Conservation (phyloP, 2,329 filamentous ascomycete genomes). For the Fusarium piperis region DNA sequence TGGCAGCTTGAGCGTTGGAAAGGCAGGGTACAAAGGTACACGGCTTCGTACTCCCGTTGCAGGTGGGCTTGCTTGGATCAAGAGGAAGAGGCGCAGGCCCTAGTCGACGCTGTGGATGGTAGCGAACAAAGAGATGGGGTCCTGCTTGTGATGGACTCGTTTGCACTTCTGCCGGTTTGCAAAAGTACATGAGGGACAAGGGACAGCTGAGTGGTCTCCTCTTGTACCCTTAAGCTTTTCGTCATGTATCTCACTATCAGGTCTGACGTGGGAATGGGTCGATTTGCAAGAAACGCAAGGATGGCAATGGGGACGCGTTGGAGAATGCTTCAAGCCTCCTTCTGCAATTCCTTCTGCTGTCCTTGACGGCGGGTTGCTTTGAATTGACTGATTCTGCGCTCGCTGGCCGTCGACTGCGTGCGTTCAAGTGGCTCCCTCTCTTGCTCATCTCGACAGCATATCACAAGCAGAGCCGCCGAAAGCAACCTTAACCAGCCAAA, state of each 20-base stretch:
- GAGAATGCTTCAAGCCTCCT: constrained; percentile 21
- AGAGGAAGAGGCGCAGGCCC: constrained; percentile 2
- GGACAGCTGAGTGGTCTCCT: background rate
- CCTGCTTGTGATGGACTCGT: constrained; percentile 7
- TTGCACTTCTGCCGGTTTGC: constrained; percentile 18
- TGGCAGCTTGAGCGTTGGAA: constrained; percentile 16
- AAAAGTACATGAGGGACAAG: constrained; percentile 35
- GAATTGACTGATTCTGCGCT: constrained; percentile 18
- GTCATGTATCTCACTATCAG: constrained; percentile 28
- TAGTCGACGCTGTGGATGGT: constrained; percentile 6
- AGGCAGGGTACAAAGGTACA: constrained; percentile 11
- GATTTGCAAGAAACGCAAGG: constrained; percentile 21
- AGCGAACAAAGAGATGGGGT: constrained; percentile 27
- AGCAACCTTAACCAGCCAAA: constrained; percentile 12
- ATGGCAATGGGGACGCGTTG: constrained; percentile 15
- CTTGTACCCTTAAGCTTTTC: constrained; percentile 13
- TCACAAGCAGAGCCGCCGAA: constrained; percentile 25
- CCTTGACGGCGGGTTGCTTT: constrained; percentile 13
- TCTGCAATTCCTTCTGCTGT: constrained; percentile 3
- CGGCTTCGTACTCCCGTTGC: constrained; percentile 25
- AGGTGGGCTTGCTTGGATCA: constrained; percentile 28
- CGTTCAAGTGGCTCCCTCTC: constrained; percentile 8
- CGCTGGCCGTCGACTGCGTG: constrained; percentile 16
- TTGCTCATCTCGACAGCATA: constrained; percentile 12
- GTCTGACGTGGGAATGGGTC: constrained; percentile 25